Base-by-base conservation (phyloP, 345 rosid genomes). In the Rhodomyrtus tomentosa region DNA sequence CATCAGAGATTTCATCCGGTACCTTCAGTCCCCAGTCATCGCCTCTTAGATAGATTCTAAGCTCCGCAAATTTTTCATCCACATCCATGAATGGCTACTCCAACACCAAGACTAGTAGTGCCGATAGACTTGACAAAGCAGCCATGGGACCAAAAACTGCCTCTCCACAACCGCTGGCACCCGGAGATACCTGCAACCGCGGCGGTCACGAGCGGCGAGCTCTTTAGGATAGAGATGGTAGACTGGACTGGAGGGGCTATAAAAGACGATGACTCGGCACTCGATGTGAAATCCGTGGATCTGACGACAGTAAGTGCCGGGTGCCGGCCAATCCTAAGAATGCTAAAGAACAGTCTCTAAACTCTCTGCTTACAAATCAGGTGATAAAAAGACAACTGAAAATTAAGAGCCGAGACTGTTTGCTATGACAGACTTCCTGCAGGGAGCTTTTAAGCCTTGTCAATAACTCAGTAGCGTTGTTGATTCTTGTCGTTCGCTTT, bases 121-220 rank as follows among this genome's bases (percentile, higher is more conserved):
- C 90, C 93, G 55, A 85, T 94, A 83, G 98, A 95, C 85, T 32
- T 93, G 89, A 91, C 89, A 88, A 93, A 89, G 92, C 91, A 91
- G 85, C 98, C 98, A 89, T 89, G 94, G 92, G 87, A 93, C 85
- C 99, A 94, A 82, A 54, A 72, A 55, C 86, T 86, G 42, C 92
- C 96, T 20, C 93, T 95, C 22, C 99, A 95, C 88, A 96, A 96
- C 85, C 92, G 98, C 73, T 94, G 99, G 98, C 99, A 95, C 89
- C 98, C 94, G 7, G 90, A 92, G 54, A 93, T 96, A 55, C 95
- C 95, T 3, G 83, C 93, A 4, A 90, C 91, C 6, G 91, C 90
- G 4, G 88, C 90, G 68, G 94, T 93, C 40, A 89, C 27, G 68
- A 83, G 68, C 45, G 89, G 90, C 15, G 98, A 95, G 89, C 73